Conservation (phyloP, 2,329 filamentous ascomycete species). For the Fusarium napiforme region DNA sequence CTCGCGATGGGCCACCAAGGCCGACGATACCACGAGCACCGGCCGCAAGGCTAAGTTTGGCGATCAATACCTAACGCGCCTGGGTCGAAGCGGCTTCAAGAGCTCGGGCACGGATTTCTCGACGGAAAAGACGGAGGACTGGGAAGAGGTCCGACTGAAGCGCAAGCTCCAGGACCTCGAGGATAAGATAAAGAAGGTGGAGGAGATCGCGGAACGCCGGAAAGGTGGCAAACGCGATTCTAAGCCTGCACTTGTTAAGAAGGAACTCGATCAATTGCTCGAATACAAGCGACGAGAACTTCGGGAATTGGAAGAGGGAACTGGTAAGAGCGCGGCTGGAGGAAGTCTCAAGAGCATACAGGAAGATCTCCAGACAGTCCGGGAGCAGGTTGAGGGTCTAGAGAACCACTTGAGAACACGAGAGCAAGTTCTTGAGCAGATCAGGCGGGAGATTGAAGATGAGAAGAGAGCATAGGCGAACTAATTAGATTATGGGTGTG, state of each 20-base stretch:
- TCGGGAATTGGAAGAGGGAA: slow-evolving; percentile 78
- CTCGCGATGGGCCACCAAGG: slow-evolving; percentile 81
- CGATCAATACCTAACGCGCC: slow-evolving; percentile 91
- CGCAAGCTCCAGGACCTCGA: slow-evolving; percentile 92
- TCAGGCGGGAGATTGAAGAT: slow-evolving; percentile 86
- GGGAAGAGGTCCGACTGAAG: slow-evolving; percentile 96
- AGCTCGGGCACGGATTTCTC: slow-evolving; percentile 91
- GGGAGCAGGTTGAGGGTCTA: slow-evolving; percentile 91
- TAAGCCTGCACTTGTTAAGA: slow-evolving; percentile 91
- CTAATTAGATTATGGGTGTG: slow-evolving; percentile 20
- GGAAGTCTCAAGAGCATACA: slow-evolving; percentile 79
- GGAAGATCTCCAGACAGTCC: slow-evolving; percentile 90
- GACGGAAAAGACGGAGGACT: slow-evolving; percentile 87
- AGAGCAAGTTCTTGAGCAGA: slow-evolving; percentile 78
- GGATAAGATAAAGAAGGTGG: slow-evolving; percentile 84
- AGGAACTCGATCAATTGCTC: slow-evolving; percentile 91
- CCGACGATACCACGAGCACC: slow-evolving; percentile 82
- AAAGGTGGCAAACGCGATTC: slow-evolving; percentile 74
- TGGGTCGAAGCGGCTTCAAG: slow-evolving; percentile 86
- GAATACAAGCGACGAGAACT: slow-evolving; percentile 92
- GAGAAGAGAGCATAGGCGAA: slow-evolving; percentile 72
- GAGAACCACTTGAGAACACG: slow-evolving; percentile 83
- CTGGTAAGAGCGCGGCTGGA: slow-evolving; percentile 74
- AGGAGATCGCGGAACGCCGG: slow-evolving; percentile 75
- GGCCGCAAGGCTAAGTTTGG: slow-evolving; percentile 97